phyloP scores from a whole-genome alignment of 768 basidiomycete species.

The Psilocybe subaeruginosa region DNA sequence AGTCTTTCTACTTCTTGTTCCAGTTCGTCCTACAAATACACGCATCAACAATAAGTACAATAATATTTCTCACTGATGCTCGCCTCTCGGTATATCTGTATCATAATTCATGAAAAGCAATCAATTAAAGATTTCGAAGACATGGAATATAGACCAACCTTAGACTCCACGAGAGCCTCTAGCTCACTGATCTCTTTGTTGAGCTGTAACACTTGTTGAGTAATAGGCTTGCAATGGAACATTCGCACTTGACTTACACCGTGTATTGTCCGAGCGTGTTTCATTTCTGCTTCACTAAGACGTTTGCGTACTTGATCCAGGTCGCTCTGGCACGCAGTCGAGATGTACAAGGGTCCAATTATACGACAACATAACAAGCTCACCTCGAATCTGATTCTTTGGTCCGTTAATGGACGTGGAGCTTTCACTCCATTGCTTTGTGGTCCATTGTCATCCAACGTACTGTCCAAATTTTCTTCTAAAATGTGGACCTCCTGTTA shows the following conservation, averaged over 20 bases:
- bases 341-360: neutral
- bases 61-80: conserved; percentile 4
- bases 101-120: neutral
- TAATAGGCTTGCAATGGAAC: conserved; percentile 3
- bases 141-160: conserved; percentile 48
- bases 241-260: conserved; percentile 51
- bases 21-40: conserved; percentile 68
- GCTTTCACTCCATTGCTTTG: conserved; percentile 20
- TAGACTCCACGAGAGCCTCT: conserved; percentile 91
- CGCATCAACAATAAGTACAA: neutral
- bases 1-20: conserved; percentile 81
- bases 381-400: conserved; percentile 58
- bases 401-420: conserved; percentile 41
- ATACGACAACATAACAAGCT: conserved; percentile 10
- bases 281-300: conserved; percentile 72
- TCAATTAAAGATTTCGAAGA: neutral
- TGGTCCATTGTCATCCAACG: conserved; percentile 54
- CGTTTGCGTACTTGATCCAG: conserved; percentile 73
- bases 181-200: conserved; percentile 93
- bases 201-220: conserved; percentile 48
- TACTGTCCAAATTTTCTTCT: conserved; percentile 75
- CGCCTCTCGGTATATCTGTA: conserved; percentile 84
- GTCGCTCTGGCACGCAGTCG: conserved; percentile 45
- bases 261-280: conserved; percentile 68
- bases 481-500: conserved; percentile 73